A percentile compares a stretch with the other conserved stretches of the same genome.
These are phyloP conservation scores for Cephalotrichum gorgonifer DNA, from an alignment of 2,329 filamentous ascomycete genomes.

Conservation along the genomic window DNA sequence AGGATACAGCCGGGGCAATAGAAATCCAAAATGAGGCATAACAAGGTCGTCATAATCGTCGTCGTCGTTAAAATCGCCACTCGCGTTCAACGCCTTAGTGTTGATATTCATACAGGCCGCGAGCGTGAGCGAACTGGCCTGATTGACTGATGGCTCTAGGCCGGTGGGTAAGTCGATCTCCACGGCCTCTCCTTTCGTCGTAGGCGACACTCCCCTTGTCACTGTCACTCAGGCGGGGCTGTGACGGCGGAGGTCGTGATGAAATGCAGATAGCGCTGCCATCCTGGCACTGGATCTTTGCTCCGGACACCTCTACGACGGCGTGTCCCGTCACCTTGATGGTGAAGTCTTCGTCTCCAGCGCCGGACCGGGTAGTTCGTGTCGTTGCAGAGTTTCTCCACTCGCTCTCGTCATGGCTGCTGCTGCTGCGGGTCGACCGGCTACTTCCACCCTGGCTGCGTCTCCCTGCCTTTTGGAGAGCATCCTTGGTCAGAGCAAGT, in stretches of 20 bases:
- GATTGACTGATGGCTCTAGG: conserved; percentile 39
- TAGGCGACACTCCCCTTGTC: conserved; percentile 39
- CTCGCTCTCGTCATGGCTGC: conserved; percentile 53
- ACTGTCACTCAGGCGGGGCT: conserved; percentile 27
- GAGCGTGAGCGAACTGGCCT: conserved; percentile 27
- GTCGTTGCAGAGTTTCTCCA: conserved; percentile 52
- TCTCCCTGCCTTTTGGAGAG: conserved; percentile 39
- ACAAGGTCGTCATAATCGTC: conserved; percentile 2
- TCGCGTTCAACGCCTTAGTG: conserved; percentile 4
- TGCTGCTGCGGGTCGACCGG: conserved; percentile 47
- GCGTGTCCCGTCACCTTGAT: conserved; percentile 48
- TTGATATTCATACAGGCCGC: conserved; percentile 11
- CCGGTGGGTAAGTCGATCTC: conserved; percentile 33
- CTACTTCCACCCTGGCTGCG: conserved; percentile 37
- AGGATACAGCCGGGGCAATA: background rate
- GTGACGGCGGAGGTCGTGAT: conserved; percentile 18
- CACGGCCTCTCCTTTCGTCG: conserved; percentile 35
- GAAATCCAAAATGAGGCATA: background rate
- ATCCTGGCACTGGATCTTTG: conserved; percentile 48
- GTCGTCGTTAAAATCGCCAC: background rate
- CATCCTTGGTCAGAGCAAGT: conserved; percentile 43
- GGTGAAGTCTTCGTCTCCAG: conserved; percentile 45
- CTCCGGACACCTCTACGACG: conserved; percentile 43
- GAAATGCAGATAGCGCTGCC: conserved; percentile 51
- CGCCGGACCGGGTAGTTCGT: conserved; percentile 43